Evolutionary conservation across 2,329 filamentous ascomycete species (phyloP).

Genomic region (Colletotrichum zoysiae): DNA sequence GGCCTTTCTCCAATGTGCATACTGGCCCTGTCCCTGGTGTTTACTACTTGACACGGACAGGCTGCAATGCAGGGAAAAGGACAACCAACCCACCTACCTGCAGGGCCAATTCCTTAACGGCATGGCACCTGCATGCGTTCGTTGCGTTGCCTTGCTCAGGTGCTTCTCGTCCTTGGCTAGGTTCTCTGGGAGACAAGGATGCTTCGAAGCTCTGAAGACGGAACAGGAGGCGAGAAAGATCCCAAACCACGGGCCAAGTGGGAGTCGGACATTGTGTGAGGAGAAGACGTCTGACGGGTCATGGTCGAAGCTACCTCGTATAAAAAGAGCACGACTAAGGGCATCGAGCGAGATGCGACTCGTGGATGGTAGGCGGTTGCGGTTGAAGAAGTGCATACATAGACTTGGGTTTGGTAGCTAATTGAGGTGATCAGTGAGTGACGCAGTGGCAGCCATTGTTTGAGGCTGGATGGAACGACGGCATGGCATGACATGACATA

Average conservation of each 20-base stretch:
- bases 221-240: not conserved
- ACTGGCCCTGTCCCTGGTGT: conserved; percentile 15
- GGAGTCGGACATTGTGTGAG: not conserved
- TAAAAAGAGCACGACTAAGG: not conserved
- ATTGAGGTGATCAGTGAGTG: not conserved
- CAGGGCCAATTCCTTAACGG: conserved; percentile 10
- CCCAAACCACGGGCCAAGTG: not conserved
- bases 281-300: not conserved
- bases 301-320: not conserved
- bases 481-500: conserved; percentile 12
- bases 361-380: not conserved
- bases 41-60: conserved; percentile 25
- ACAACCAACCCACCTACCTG: not conserved
- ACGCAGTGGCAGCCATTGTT: not conserved
- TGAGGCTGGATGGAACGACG: not conserved
- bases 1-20: conserved; percentile 30
- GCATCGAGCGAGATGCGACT: not conserved
- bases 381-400: not conserved
- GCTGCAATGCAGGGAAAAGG: conserved; percentile 16
- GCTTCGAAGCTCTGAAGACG: not conserved
- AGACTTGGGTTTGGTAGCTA: not conserved
- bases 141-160: conserved; percentile 6
- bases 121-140: conserved; percentile 27
- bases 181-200: conserved; percentile 18
- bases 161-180: conserved; percentile 25